These are phyloP conservation scores for Silene coronaria DNA, from an alignment of 179 eudicot species.

Conservation along the genomic window DNA sequence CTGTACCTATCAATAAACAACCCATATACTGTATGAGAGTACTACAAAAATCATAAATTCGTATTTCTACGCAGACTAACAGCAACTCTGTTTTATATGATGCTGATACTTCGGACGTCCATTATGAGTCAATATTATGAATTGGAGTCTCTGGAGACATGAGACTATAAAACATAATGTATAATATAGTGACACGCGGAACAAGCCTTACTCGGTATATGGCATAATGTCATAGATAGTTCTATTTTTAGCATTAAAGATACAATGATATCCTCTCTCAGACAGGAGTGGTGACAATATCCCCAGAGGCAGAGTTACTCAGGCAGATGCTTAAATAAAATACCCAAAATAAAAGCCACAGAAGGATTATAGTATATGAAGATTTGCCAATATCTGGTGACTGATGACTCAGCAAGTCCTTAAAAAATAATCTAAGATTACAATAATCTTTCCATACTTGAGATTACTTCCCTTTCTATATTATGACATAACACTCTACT, in stretches of 20 bases:
- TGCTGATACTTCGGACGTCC: conserved; percentile 5
- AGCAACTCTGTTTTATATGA: background rate
- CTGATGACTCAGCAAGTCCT: conserved; percentile 23
- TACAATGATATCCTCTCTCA: conserved; percentile 9
- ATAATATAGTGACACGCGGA: background rate
- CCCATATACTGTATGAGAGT: background rate
- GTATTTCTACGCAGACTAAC: background rate
- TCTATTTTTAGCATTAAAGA: conserved; percentile 9
- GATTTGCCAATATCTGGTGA: conserved; percentile 19
- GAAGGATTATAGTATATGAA: conserved; percentile 9
- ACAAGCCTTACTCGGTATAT: background rate
- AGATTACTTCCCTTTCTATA: conserved; percentile 10
- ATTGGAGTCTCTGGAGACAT: background rate
- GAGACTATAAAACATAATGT: background rate
- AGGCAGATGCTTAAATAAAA: conserved; percentile 12
- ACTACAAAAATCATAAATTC: background rate
- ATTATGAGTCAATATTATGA: background rate
- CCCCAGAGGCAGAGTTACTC: background rate
- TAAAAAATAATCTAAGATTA: conserved; percentile 11
- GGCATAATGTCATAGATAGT: conserved; percentile 1
- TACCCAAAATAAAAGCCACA: background rate
- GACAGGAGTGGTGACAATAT: conserved; percentile 7
- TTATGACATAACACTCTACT: conserved; percentile 21
- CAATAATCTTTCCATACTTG: conserved; percentile 18
- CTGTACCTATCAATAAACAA: conserved; percentile 15